A percentile compares a stretch with the other conserved stretches of the same genome.
Conservation (phyloP, 495 filamentous ascomycete genomes). For the Lophiostoma macrostomum region DNA sequence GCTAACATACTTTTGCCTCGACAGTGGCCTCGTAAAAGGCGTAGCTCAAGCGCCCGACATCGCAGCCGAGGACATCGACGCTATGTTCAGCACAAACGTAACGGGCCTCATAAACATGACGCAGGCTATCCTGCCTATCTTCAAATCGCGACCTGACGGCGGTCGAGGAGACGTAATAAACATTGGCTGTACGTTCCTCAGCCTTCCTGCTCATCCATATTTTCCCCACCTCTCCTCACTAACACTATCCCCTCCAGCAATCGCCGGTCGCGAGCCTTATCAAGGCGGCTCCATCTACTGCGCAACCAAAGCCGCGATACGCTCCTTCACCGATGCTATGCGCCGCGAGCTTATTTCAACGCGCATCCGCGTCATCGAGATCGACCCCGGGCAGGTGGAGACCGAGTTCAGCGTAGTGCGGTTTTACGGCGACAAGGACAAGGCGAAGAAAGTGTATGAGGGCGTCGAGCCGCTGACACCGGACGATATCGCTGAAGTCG, state of each 20-base stretch:
- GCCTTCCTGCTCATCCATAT: too few species aligned
- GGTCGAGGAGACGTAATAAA: conserved; percentile 94
- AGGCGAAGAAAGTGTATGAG: conserved; percentile 93
- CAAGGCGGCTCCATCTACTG: conserved; percentile 93
- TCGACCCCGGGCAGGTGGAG: conserved; percentile 96
- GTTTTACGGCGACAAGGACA: conserved; percentile 87
- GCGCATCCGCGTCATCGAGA: conserved; percentile 82
- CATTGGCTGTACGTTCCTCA: too few species aligned
- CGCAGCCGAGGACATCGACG: conserved; percentile 71
- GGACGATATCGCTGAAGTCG: conserved; percentile 90
- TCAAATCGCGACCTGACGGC: conserved; percentile 73
- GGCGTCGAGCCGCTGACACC: conserved; percentile 88
- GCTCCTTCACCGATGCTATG: conserved; percentile 83
- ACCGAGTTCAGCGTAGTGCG: conserved; percentile 96
- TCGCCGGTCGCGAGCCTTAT: conserved; percentile 90
- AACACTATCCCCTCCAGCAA: too few species aligned
- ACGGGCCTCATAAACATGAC: conserved; percentile 96
- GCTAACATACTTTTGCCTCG: too few species aligned
- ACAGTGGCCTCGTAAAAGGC: conserved; percentile 82
- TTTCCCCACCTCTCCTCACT: too few species aligned
- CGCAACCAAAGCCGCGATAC: conserved; percentile 90
- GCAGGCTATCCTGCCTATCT: conserved; percentile 81
- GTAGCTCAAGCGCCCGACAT: conserved; percentile 85
- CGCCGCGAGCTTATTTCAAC: conserved; percentile 85
- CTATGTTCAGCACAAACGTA: conserved; percentile 92